These are phyloP conservation scores for Nakazawaea laoshanensis DNA, from an alignment of 805 yeast species.

Conservation along the genomic window DNA sequence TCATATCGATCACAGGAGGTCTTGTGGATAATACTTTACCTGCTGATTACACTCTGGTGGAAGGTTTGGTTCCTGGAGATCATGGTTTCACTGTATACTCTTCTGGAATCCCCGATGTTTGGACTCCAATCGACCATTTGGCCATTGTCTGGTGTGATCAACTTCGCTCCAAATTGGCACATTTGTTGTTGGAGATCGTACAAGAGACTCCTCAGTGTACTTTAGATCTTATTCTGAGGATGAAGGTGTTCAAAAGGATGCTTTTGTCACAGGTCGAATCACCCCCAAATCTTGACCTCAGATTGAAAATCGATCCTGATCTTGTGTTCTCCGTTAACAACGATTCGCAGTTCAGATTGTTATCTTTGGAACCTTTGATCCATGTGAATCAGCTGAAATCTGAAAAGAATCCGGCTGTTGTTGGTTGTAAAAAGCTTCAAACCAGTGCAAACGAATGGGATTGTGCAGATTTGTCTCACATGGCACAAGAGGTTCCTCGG, in stretches of 20 bases:
- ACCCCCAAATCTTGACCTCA: conserved; percentile 8
- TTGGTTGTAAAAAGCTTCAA: conserved; percentile 6
- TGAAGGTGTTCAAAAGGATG: conserved; percentile 41
- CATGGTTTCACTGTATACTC: conserved; percentile 82
- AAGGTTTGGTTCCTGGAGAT: conserved; percentile 59
- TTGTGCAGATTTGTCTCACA: conserved; percentile 37
- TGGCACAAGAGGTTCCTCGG: conserved; percentile 38
- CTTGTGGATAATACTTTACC: conserved; percentile 69
- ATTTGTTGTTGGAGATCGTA: conserved; percentile 50
- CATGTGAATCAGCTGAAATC: neutral
- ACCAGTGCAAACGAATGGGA: conserved; percentile 24
- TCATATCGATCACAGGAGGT: conserved; percentile 90
- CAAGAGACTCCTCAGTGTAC: conserved; percentile 43
- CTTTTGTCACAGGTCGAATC: neutral
- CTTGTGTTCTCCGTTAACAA: conserved; percentile 12
- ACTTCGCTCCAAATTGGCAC: conserved; percentile 55
- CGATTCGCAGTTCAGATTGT: conserved; percentile 6
- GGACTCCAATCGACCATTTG: conserved; percentile 91
- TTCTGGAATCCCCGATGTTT: conserved; percentile 81
- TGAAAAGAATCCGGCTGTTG: conserved; percentile 1
- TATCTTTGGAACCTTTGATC: conserved; percentile 5
- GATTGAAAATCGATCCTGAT: conserved; percentile 16
- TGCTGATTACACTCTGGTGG: conserved; percentile 78
- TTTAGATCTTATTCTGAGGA: conserved; percentile 41
- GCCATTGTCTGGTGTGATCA: conserved; percentile 98